Percentiles rank a stretch among this genome's conserved stretches.
Evolutionary conservation across 371 early-diverging fungal species (phyloP).

Genomic region (Chytridiales sp.): DNA sequence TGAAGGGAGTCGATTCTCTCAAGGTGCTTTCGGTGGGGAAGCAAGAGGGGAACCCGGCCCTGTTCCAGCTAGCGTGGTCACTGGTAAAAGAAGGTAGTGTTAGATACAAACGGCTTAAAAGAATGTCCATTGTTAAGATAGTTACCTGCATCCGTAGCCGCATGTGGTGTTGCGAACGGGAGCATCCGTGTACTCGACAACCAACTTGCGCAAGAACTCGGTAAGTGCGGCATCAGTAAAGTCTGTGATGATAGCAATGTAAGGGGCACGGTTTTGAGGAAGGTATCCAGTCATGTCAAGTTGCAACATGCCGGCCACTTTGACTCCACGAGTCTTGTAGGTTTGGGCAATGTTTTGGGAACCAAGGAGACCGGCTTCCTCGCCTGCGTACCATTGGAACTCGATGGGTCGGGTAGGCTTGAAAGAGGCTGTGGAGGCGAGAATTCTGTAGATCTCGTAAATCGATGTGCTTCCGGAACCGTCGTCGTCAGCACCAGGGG

Average conservation of each 20-base stretch:
- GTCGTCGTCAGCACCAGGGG: slow-evolving; percentile 70
- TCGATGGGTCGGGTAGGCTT: slow-evolving; percentile 80
- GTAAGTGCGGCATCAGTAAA: slow-evolving; percentile 70
- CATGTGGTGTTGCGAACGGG: slow-evolving; percentile 63
- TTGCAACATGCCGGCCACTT: slow-evolving; percentile 70
- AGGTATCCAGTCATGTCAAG: slow-evolving; percentile 79
- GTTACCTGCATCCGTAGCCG: not conserved
- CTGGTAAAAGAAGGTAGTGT: slow-evolving; percentile 44
- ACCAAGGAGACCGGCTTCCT: slow-evolving; percentile 66
- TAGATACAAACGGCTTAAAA: slow-evolving; percentile 12
- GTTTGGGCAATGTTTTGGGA: slow-evolving; percentile 76
- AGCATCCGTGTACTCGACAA: slow-evolving; percentile 45
- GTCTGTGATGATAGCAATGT: slow-evolving; percentile 81
- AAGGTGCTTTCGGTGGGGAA: slow-evolving; percentile 83
- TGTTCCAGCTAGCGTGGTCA: slow-evolving; percentile 95
- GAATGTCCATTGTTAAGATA: slow-evolving; percentile 2
- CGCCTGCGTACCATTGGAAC: slow-evolving; percentile 82
- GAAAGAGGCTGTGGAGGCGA: slow-evolving; percentile 63
- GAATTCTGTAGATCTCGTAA: slow-evolving; percentile 78
- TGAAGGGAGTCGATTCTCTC: slow-evolving; percentile 51
- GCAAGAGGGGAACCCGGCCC: slow-evolving; percentile 78
- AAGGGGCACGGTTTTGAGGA: slow-evolving; percentile 52
- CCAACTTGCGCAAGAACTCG: slow-evolving; percentile 56
- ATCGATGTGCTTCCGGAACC: slow-evolving; percentile 81
- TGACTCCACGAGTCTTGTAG: slow-evolving; percentile 57